These are phyloP conservation scores for Brasenia schreberi DNA, from an alignment of 164 flowering plant genomes.

Conservation along the genomic window DNA sequence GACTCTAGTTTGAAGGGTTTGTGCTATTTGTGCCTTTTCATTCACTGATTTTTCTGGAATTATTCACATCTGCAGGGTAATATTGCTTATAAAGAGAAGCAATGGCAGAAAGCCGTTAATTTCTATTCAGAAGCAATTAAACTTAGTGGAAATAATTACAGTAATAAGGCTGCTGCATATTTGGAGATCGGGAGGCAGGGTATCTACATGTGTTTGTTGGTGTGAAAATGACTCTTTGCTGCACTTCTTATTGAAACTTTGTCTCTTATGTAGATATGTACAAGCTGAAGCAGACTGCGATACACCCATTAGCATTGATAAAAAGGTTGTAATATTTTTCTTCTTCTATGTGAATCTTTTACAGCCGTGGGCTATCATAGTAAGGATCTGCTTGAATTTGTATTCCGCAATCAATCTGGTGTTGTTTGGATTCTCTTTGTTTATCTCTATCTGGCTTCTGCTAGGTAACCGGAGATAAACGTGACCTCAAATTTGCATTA, in stretches of 20 bases:
- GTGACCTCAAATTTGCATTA: too few species aligned
- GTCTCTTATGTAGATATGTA: constrained; percentile 34
- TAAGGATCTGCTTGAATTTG: neutral
- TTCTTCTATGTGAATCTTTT: too few species aligned
- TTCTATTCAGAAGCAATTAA: constrained; percentile 89
- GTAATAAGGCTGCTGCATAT: constrained; percentile 94
- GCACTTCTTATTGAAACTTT: neutral
- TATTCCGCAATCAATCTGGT: neutral
- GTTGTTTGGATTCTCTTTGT: neutral
- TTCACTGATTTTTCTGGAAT: neutral
- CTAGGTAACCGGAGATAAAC: too few species aligned
- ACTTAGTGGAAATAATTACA: constrained; percentile 58
- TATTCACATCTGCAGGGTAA: constrained; percentile 50
- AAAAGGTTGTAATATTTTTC: constrained; percentile 41
- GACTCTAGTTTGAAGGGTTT: neutral
- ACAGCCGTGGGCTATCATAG: neutral
- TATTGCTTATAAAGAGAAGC: constrained; percentile 77
- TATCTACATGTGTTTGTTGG: neutral
- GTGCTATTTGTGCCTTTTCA: neutral
- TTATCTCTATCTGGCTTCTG: too few species aligned
- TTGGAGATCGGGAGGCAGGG: constrained; percentile 76
- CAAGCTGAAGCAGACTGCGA: constrained; percentile 92
- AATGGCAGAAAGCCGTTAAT: constrained; percentile 75
- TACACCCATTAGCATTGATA: constrained; percentile 71
- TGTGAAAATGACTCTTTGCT: neutral